phyloP scores from a whole-genome alignment of 2,329 filamentous ascomycete species.

The Ophiostoma perfectum region DNA sequence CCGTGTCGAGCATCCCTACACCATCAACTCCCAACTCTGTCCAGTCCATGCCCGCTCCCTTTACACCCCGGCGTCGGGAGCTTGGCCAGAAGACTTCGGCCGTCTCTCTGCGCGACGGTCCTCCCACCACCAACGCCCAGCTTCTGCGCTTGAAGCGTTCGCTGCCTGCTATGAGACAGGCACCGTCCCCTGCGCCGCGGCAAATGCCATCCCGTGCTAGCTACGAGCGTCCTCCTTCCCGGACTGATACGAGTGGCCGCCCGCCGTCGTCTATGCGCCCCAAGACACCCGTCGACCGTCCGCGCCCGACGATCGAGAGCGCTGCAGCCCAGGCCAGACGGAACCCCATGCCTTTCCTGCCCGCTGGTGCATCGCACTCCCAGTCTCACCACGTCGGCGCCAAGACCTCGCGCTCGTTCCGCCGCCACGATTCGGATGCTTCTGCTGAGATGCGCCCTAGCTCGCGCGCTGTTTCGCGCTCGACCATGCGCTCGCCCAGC shows the following conservation, averaged over 20 bases:
- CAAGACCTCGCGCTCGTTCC: constrained; percentile 56
- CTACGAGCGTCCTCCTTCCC: constrained; percentile 55
- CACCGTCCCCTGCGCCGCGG: constrained; percentile 47
- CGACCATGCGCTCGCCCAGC: constrained; percentile 55
- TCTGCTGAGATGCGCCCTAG: constrained; percentile 52
- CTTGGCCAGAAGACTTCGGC: constrained; percentile 51
- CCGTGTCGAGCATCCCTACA: constrained; percentile 57
- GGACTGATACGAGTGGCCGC: constrained; percentile 45
- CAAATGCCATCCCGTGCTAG: constrained; percentile 39
- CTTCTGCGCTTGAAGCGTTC: constrained; percentile 61
- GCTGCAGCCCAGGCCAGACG: constrained; percentile 51
- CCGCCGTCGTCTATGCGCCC: constrained; percentile 52
- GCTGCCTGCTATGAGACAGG: constrained; percentile 52
- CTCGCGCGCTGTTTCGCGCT: constrained; percentile 54
- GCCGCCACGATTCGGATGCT: constrained; percentile 77
- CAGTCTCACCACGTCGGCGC: constrained; percentile 63
- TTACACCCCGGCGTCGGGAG: constrained; percentile 58
- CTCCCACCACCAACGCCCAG: constrained; percentile 61
- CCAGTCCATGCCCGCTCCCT: constrained; percentile 46
- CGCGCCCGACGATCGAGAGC: constrained; percentile 47
- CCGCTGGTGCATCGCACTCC: constrained; percentile 64
- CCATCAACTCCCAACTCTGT: constrained; percentile 54
- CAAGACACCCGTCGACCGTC: constrained; percentile 66
- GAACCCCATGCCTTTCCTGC: constrained; percentile 67
- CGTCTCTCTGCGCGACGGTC: constrained; percentile 51